Percentiles rank a stretch among this genome's conserved stretches.
Conservation (phyloP, 495 filamentous ascomycete species). For the Neurospora sp. region DNA sequence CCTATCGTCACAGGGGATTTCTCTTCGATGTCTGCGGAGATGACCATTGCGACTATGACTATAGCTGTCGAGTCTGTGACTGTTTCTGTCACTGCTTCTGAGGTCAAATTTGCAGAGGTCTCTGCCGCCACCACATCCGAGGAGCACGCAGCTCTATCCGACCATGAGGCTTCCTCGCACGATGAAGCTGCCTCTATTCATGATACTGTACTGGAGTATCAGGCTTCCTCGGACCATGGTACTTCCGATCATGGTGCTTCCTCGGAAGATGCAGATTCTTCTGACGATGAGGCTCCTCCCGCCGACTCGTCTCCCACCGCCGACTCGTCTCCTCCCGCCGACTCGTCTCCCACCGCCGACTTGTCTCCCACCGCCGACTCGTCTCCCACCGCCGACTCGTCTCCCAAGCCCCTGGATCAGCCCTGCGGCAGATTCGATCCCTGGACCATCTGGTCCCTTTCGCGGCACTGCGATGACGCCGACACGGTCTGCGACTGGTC, state of each 20-base stretch:
- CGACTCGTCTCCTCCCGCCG: too few relatives aligned
- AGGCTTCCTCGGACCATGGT: neutral
- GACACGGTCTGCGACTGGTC: neutral
- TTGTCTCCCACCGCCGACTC: too few relatives aligned
- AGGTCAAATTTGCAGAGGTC: neutral
- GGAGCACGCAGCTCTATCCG: neutral
- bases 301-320: too few relatives aligned
- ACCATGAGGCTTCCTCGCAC: neutral
- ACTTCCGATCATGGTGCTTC: neutral
- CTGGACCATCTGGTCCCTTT: neutral
- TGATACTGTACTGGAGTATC: too few relatives aligned
- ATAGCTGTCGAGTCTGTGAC: neutral
- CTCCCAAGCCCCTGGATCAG: neutral
- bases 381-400: too few relatives aligned
- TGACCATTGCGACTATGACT: neutral
- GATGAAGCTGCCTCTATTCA: neutral
- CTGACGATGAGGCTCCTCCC: too few relatives aligned
- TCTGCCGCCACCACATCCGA: neutral
- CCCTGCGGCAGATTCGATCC: neutral
- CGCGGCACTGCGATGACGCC: neutral
- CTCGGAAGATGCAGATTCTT: neutral
- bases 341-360: too few relatives aligned
- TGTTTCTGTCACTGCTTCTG: neutral
- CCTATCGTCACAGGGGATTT: neutral
- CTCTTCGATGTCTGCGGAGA: neutral